Evolutionary conservation across 139 green algal genomes (phyloP).

Genomic region (Gonium pectorale): DNA sequence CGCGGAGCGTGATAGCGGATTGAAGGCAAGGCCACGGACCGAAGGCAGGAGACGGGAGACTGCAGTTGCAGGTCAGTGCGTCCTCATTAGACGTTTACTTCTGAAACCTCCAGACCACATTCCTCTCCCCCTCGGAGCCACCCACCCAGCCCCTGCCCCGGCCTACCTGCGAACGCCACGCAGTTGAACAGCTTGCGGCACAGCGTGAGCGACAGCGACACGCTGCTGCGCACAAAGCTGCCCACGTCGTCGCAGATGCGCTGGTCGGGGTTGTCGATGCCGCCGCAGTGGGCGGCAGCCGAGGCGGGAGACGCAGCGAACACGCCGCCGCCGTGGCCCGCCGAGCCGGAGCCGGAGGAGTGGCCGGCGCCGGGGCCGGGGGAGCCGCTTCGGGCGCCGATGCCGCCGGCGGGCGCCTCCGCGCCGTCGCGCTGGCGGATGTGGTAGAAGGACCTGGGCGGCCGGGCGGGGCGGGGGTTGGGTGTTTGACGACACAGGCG

Average conservation of each 20-base stretch:
- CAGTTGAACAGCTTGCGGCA: constrained; percentile 85
- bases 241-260: constrained; percentile 93
- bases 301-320: not conserved
- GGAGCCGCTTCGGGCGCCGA: not conserved
- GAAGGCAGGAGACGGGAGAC: too few species aligned
- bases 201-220: constrained; percentile 75
- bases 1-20: too few species aligned
- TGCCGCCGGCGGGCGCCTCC: too few species aligned
- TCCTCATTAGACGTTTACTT: not conserved
- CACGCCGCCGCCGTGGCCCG: not conserved
- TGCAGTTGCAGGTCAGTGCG: too few species aligned
- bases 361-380: not conserved
- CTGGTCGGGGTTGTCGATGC: constrained; percentile 76
- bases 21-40: too few species aligned
- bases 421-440: constrained; percentile 29
- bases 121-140: not conserved
- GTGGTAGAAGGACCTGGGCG: constrained; percentile 37
- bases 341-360: not conserved
- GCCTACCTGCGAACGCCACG: constrained; percentile 82
- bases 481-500: too few species aligned
- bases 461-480: not conserved
- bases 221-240: constrained; percentile 72
- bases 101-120: not conserved
- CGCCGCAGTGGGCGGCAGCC: not conserved
- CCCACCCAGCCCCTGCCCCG: not conserved